phyloP scores from a whole-genome alignment of 306 rosid species.

The Betula pendula region DNA sequence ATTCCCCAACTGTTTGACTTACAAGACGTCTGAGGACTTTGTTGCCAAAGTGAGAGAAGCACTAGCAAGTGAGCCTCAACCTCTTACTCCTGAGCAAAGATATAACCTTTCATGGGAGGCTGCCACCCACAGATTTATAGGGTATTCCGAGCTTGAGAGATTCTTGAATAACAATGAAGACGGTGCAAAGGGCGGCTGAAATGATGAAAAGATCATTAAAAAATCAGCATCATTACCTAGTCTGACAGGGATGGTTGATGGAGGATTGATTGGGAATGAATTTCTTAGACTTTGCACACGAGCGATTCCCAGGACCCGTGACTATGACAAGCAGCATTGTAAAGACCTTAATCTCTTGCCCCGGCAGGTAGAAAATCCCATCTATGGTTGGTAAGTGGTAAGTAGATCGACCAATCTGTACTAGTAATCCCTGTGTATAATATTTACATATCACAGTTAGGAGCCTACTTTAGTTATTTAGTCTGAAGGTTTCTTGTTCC shows the following conservation, averaged over 20 bases:
- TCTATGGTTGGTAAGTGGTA: conserved; percentile 95
- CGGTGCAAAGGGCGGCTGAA: conserved; percentile 27
- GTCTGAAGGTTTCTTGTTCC: conserved; percentile 24
- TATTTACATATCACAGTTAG: conserved; percentile 37
- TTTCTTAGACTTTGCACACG: conserved; percentile 82
- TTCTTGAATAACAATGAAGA: conserved; percentile 46
- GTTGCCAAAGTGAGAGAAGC: conserved; percentile 91
- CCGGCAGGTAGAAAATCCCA: conserved; percentile 83
- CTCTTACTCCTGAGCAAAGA: conserved; percentile 88
- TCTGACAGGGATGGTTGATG: conserved; percentile 61
- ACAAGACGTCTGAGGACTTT: conserved; percentile 82
- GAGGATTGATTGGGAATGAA: conserved; percentile 86
- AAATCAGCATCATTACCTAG: conserved; percentile 62
- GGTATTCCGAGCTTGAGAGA: conserved; percentile 75
- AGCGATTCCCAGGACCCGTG: conserved; percentile 89
- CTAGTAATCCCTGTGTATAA: conserved; percentile 34
- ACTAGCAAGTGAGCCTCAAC: conserved; percentile 73
- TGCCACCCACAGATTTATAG: conserved; percentile 91
- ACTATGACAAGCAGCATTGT: conserved; percentile 83
- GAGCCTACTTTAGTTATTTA: conserved; percentile 25
- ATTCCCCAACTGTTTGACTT: conserved; percentile 89
- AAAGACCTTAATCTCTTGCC: conserved; percentile 83
- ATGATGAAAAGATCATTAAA: conserved; percentile 32
- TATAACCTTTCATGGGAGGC: conserved; percentile 97
- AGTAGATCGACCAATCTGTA: conserved; percentile 25